phyloP scores from a whole-genome alignment of 2,329 filamentous ascomycete genomes.

The Eutypa lata region DNA sequence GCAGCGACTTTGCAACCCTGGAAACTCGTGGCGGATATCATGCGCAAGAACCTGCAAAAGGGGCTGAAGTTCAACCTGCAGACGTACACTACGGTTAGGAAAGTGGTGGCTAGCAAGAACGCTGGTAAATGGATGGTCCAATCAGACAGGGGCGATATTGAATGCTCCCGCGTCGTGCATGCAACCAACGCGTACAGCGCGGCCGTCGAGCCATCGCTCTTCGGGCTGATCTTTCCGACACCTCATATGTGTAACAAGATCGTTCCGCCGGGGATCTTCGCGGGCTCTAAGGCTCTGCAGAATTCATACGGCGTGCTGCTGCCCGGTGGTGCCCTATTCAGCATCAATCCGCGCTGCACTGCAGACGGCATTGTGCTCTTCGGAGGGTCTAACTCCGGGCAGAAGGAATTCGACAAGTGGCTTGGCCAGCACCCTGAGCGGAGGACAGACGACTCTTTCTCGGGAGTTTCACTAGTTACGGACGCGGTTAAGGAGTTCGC shows the following conservation, averaged over 20 bases:
- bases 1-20: slow-evolving; percentile 14
- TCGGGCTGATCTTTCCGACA: slow-evolving; percentile 10
- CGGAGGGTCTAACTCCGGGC: slow-evolving; percentile 29
- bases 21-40: slow-evolving; percentile 12
- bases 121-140: slow-evolving; percentile 6
- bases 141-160: slow-evolving; percentile 8
- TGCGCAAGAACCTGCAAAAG: slow-evolving; percentile 6
- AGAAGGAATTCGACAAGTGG: slow-evolving; percentile 27
- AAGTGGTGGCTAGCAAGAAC: not conserved
- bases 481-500: slow-evolving; percentile 23
- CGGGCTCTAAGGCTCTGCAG: slow-evolving; percentile 6
- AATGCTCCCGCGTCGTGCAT: slow-evolving; percentile 10
- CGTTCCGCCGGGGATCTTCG: slow-evolving; percentile 4
- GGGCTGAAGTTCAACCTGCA: slow-evolving; percentile 11
- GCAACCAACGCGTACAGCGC: slow-evolving; percentile 13
- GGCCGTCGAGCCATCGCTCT: slow-evolving; percentile 14
- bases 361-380: slow-evolving; percentile 30
- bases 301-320: slow-evolving; percentile 31
- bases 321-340: slow-evolving; percentile 25
- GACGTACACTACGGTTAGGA: slow-evolving; percentile 7
- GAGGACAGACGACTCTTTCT: slow-evolving; percentile 26
- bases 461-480: slow-evolving; percentile 22
- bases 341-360: slow-evolving; percentile 29
- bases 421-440: slow-evolving; percentile 24
- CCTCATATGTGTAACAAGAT: slow-evolving; percentile 20